phyloP scores from a whole-genome alignment of 2,329 filamentous ascomycete species.

The Aspergillus sp. region DNA sequence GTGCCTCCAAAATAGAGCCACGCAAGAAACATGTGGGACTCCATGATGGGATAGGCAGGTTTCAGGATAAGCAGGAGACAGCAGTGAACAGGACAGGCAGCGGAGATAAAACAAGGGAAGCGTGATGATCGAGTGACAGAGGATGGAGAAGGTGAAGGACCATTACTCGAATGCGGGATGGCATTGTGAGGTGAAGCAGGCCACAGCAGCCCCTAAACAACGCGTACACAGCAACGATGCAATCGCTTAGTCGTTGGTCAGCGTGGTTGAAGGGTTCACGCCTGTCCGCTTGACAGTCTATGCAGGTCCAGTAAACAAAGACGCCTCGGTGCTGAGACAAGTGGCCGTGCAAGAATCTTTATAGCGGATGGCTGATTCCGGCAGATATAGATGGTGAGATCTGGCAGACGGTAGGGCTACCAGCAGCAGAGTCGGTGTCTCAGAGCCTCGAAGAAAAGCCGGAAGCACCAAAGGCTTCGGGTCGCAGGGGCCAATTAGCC shows the following conservation, averaged over 20 bases:
- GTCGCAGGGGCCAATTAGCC: not conserved
- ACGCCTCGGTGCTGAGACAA: too few relatives aligned
- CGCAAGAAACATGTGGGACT: not conserved
- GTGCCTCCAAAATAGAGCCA: not conserved
- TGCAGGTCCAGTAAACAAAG: too few relatives aligned
- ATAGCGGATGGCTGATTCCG: too few relatives aligned
- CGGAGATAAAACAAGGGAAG: slow-evolving; percentile 4
- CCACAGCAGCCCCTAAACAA: not conserved
- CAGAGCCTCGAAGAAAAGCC: not conserved
- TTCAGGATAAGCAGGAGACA: slow-evolving; percentile 2
- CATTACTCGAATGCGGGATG: not conserved
- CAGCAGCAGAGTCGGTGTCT: not conserved
- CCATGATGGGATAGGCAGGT: not conserved
- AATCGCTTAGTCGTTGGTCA: not conserved
- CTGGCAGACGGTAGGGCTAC: not conserved
- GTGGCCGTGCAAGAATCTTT: too few relatives aligned
- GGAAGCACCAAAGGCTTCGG: not conserved
- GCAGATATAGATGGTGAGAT: too few relatives aligned
- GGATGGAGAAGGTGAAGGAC: not conserved
- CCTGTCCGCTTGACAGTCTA: too few relatives aligned
- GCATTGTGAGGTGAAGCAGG: not conserved
- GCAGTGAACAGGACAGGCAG: slow-evolving; percentile 1
- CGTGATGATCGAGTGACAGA: too few relatives aligned
- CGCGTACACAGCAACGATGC: not conserved
- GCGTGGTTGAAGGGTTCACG: too few relatives aligned